These are phyloP conservation scores for Fusarium compactum DNA, from an alignment of 2,329 filamentous ascomycete genomes.

Conservation along the genomic window DNA sequence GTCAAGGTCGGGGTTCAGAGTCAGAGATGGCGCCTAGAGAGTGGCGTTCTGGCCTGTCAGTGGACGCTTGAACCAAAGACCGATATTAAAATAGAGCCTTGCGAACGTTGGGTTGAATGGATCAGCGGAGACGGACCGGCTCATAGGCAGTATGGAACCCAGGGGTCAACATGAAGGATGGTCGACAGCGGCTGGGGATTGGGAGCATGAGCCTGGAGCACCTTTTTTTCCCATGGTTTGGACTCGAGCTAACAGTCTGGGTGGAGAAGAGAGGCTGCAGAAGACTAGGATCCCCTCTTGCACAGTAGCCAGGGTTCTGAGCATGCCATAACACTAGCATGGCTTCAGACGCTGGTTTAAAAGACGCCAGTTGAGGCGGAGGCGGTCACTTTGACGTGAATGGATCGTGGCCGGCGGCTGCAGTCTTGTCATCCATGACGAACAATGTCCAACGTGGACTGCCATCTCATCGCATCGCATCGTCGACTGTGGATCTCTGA, in stretches of 20 bases:
- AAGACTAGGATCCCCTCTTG: constrained; percentile 39
- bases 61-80: constrained; percentile 54
- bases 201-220: constrained; percentile 38
- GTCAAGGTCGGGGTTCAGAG: constrained; percentile 54
- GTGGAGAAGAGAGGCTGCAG: constrained; percentile 42
- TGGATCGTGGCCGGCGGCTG: constrained; percentile 38
- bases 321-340: constrained; percentile 11
- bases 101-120: constrained; percentile 48
- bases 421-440: constrained; percentile 37
- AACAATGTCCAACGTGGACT: constrained; percentile 30
- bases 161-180: constrained; percentile 41
- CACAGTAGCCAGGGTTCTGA: constrained; percentile 21
- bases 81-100: constrained; percentile 61
- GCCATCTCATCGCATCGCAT: constrained; percentile 23
- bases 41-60: constrained; percentile 56
- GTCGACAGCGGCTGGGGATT: constrained; percentile 44
- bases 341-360: constrained; percentile 24
- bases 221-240: constrained; percentile 26
- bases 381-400: constrained; percentile 40
- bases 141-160: constrained; percentile 41
- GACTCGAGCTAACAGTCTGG: constrained; percentile 35
- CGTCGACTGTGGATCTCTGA: constrained; percentile 35
- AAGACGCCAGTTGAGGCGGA: constrained; percentile 33
- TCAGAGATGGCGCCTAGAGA: constrained; percentile 60
- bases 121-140: constrained; percentile 48